Conservation (phyloP, 2,329 filamentous ascomycete species). For the Phialophora macrospora region DNA sequence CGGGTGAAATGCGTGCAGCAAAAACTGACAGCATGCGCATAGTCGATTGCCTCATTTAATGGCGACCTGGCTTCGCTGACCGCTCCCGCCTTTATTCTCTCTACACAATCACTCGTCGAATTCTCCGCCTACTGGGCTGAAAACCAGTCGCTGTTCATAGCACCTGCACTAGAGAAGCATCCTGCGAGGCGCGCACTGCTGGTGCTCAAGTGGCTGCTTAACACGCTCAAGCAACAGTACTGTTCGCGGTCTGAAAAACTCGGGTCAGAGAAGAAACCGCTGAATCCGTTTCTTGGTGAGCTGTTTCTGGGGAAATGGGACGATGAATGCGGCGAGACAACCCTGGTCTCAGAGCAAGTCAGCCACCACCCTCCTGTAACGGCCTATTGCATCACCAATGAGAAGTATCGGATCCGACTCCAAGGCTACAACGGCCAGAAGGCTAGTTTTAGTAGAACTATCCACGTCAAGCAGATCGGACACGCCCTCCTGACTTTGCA, state of each 20-base stretch:
- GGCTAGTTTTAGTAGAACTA: constrained; percentile 89
- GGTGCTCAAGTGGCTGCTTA: constrained; percentile 89
- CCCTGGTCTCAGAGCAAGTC: constrained; percentile 92
- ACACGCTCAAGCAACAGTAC: constrained; percentile 82
- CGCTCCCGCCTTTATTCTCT: constrained; percentile 81
- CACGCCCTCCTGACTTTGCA: constrained; percentile 79
- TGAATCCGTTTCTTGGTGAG: constrained; percentile 96
- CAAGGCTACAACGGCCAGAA: constrained; percentile 95
- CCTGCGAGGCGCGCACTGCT: constrained; percentile 75
- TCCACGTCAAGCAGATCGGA: constrained; percentile 92
- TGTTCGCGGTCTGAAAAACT: constrained; percentile 74
- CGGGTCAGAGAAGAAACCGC: constrained; percentile 94
- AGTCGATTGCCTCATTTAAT: constrained; percentile 80
- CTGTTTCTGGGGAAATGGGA: constrained; percentile 92
- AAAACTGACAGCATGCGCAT: constrained; percentile 19
- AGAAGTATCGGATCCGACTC: constrained; percentile 73
- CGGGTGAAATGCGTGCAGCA: not conserved
- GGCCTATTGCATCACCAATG: constrained; percentile 89
- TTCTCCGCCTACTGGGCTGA: constrained; percentile 75
- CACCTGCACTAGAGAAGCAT: constrained; percentile 74
- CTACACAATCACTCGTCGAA: constrained; percentile 70
- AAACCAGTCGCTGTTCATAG: constrained; percentile 72
- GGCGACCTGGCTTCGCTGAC: constrained; percentile 81
- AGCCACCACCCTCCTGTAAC: constrained; percentile 92
- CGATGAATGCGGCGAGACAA: constrained; percentile 75